Evolutionary conservation across 768 basidiomycete genomes (phyloP).

Genomic region (Mrakia hoshinonis): DNA sequence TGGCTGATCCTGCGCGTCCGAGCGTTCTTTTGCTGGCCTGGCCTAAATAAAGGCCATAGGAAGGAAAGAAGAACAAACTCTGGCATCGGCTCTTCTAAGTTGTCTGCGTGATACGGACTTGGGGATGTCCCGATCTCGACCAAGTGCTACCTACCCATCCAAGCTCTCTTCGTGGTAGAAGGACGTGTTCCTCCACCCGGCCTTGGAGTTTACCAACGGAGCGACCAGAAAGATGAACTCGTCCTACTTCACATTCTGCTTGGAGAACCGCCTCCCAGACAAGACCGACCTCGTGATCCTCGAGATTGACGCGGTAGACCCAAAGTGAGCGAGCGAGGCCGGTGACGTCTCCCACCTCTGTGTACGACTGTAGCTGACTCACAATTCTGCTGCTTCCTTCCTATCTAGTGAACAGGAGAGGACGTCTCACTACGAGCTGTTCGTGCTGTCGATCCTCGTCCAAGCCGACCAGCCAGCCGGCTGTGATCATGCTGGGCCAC

Average conservation of each 20-base stretch:
- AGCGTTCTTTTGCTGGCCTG: too few relatives aligned
- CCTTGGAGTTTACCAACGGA: slow-evolving; percentile 94
- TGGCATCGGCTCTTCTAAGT: too few relatives aligned
- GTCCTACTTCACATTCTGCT: slow-evolving; percentile 91
- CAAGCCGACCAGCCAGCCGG: slow-evolving; percentile 85
- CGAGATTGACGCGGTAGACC: slow-evolving; percentile 87
- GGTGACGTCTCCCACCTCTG: too few relatives aligned
- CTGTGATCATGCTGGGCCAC: slow-evolving; percentile 85
- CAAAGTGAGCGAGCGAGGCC: slow-evolving; percentile 74
- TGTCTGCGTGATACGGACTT: slow-evolving; percentile 86
- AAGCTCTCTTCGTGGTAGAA: slow-evolving; percentile 97
- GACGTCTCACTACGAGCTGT: slow-evolving; percentile 79
- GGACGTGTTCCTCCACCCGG: slow-evolving; percentile 92
- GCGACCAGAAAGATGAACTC: slow-evolving; percentile 76
- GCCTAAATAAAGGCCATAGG: too few relatives aligned
- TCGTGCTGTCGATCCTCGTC: slow-evolving; percentile 82
- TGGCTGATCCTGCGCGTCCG: too few relatives aligned
- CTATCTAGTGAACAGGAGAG: slow-evolving; percentile 54
- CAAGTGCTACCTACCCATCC: slow-evolving; percentile 82
- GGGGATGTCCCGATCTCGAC: slow-evolving; percentile 81
- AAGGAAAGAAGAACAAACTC: too few relatives aligned
- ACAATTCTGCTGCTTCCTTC: too few relatives aligned
- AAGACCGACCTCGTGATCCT: slow-evolving; percentile 86
- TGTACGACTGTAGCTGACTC: background rate
- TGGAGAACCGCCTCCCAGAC: slow-evolving; percentile 85